Conservation (phyloP, 2,329 filamentous ascomycete species). For the Aspergillus tubingensis region DNA sequence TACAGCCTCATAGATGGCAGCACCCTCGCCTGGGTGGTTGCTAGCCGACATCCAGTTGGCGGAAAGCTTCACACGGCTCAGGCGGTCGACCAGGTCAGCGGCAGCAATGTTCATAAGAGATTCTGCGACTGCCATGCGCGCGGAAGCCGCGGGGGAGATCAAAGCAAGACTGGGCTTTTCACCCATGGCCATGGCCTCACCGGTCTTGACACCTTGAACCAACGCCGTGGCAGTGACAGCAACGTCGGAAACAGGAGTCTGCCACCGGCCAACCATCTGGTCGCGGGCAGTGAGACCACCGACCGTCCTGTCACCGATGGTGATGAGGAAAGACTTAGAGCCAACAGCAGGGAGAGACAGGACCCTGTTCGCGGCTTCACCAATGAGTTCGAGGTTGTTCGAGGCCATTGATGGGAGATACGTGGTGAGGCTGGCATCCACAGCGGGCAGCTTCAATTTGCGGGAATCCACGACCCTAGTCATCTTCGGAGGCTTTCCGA, state of each 20-base stretch:
- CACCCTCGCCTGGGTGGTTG: constrained; percentile 87
- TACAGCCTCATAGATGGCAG: constrained; percentile 89
- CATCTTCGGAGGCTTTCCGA: constrained; percentile 84
- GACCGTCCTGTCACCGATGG: constrained; percentile 89
- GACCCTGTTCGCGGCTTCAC: constrained; percentile 76
- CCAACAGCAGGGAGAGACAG: constrained; percentile 84
- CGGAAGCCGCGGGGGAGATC: constrained; percentile 85
- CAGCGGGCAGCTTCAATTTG: constrained; percentile 66
- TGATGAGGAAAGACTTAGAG: constrained; percentile 97
- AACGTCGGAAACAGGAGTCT: constrained; percentile 89
- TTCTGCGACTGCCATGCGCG: constrained; percentile 94
- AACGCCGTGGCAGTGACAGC: constrained; percentile 87
- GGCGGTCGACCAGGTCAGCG: constrained; percentile 69
- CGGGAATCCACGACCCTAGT: constrained; percentile 71
- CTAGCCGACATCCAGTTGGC: constrained; percentile 99
- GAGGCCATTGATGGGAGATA: constrained; percentile 62
- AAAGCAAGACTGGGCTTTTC: constrained; percentile 87
- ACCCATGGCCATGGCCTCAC: constrained; percentile 98
- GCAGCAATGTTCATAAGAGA: constrained; percentile 91
- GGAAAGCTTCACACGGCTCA: constrained; percentile 81
- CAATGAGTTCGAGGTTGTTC: constrained; percentile 49
- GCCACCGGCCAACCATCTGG: constrained; percentile 96
- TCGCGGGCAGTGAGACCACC: constrained; percentile 86
- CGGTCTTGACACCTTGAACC: constrained; percentile 69
- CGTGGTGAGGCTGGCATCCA: constrained; percentile 72